Evolutionary conservation across 257 asterid genomes (phyloP).

Genomic region (Nicotiana benthamiana): DNA sequence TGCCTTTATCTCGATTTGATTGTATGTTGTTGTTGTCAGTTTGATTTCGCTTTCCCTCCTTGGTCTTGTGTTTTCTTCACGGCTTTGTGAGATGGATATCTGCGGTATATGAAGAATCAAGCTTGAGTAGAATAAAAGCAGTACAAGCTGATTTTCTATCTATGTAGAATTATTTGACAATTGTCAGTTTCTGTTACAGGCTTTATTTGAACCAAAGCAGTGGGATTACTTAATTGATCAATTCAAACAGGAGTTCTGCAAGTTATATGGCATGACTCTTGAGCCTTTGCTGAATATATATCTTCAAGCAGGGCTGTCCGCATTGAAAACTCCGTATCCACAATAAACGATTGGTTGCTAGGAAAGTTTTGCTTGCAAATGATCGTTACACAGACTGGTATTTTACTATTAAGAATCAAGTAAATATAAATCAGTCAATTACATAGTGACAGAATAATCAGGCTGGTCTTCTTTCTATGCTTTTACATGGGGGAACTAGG

Average conservation of each 20-base stretch:
- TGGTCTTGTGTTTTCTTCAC: neutral
- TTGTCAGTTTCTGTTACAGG: slow-evolving; percentile 34
- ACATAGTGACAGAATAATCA: neutral
- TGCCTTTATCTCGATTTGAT: neutral
- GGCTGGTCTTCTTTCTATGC: neutral
- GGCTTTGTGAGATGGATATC: neutral
- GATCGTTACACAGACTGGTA: neutral
- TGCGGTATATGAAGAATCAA: neutral
- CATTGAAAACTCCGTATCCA: slow-evolving; percentile 99
- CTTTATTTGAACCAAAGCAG: slow-evolving; percentile 76
- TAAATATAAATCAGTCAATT: neutral
- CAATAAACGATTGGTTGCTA: neutral
- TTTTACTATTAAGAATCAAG: neutral
- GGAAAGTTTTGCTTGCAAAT: neutral
- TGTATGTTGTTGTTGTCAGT: neutral
- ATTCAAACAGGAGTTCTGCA: slow-evolving; percentile 95
- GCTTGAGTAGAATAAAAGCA: neutral
- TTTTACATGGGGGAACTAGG: neutral
- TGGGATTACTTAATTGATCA: slow-evolving; percentile 90
- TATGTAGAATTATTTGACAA: neutral
- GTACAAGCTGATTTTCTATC: neutral
- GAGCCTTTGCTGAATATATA: slow-evolving; percentile 88
- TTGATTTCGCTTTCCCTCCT: neutral
- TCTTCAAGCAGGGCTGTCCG: slow-evolving; percentile 96
- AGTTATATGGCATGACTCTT: slow-evolving; percentile 90